Percentiles rank a stretch among this genome's conserved stretches.
Evolutionary conservation across 2,329 filamentous ascomycete genomes (phyloP).

Genomic region (Chrysoporthe austroafricana): DNA sequence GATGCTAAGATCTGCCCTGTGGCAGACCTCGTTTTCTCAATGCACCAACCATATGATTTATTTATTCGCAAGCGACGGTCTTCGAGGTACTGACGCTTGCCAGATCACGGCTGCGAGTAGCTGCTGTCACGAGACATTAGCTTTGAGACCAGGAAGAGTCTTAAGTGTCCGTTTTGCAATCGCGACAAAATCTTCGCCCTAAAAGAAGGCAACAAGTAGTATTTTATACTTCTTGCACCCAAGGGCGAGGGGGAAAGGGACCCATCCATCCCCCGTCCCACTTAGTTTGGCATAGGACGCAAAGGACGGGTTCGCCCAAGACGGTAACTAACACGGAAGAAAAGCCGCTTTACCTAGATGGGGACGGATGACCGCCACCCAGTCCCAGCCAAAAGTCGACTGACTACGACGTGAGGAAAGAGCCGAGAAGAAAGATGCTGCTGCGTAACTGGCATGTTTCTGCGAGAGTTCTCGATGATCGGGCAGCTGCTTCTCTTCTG

Average conservation of each 20-base stretch:
- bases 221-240: not conserved
- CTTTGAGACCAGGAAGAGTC: not conserved
- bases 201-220: too few relatives aligned
- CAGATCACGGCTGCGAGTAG: not conserved
- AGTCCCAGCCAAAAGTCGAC: not conserved
- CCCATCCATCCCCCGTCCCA: not conserved
- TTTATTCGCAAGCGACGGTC: not conserved
- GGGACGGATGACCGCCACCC: constrained; percentile 2
- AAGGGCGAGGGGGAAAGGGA: not conserved
- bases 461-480: not conserved
- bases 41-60: constrained; percentile 13
- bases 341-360: constrained; percentile 27
- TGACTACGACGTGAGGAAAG: not conserved
- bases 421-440: not conserved
- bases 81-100: too few relatives aligned
- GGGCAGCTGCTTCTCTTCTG: not conserved
- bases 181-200: not conserved
- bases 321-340: constrained; percentile 28
- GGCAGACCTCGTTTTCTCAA: not conserved
- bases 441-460: not conserved
- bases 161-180: not conserved
- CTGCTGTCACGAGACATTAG: not conserved
- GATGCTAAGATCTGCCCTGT: constrained; percentile 12
- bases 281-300: constrained; percentile 1
- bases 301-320: constrained; percentile 21